Base-by-base conservation (phyloP, 805 yeast genomes). In the Zygosaccharomyces bisporus region DNA sequence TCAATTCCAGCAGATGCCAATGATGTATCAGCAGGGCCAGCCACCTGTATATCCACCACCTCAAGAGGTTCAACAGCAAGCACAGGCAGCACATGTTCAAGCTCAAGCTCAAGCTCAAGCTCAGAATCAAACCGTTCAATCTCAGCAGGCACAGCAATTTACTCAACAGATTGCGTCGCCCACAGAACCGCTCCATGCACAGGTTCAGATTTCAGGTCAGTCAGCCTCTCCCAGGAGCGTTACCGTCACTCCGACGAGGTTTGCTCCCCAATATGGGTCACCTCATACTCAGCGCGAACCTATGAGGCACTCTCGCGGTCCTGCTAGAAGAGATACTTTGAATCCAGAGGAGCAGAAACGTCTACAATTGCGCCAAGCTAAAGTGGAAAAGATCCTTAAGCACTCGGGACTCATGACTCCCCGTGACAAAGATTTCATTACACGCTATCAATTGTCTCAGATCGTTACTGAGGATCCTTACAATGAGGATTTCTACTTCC, bases 401-500 rank as follows among this genome's bases (percentile, higher is more conserved):
- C 87, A 83, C 69, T 85, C 93, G 21, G 97, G 97, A 51, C 79
- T 93, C 51, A 93, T 93, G 99, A 87, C 89, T 57, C 95, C 96
- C 46, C 86, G 91, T 70, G 99, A 93, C 66, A 90, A 90, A 69
- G 96, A 91, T 68, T 89, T 86, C 61, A 91, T 93, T 39, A 88
- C 96, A 34, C 78, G 97, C 63, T 83, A 90, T 61, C 99, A 93
- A 68, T 75, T 93, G 51, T 88, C 96, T 39, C 96, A 90, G 64
- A 85, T 93, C 67, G 96, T 93, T 39, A 86, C 96, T 8, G 97
- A 90, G 45, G 98, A 93, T 67, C 99, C 99, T 10, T 87, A 86
- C 66, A 88, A 86, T 60, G 99, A 93, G 67, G 99, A 93, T 70
- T 93, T 91, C 61, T 93, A 93, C 63, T 87, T 83, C 60, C 98